Evolutionary conservation across 306 rosid genomes (phyloP).

Genomic region (Neltuma alba): DNA sequence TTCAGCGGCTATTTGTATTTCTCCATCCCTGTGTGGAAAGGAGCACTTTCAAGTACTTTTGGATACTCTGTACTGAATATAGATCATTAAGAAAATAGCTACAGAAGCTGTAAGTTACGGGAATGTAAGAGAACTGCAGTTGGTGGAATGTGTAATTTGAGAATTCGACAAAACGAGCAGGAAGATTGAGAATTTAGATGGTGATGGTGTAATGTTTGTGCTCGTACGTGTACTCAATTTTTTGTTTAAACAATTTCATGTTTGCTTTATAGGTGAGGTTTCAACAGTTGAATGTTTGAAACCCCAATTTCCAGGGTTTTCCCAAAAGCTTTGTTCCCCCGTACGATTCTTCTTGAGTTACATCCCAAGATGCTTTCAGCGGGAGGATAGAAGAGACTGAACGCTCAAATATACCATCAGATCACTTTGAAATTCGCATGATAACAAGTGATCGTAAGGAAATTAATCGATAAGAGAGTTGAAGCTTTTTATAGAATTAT

Average conservation of each 20-base stretch:
- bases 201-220: neutral
- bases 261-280: neutral
- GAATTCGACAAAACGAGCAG: neutral
- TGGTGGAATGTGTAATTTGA: neutral
- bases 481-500: too few species aligned
- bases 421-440: neutral
- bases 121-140: neutral
- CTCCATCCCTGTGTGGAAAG: neutral
- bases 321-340: neutral
- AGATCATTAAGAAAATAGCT: neutral
- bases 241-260: neutral
- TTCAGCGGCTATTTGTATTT: constrained; percentile 5
- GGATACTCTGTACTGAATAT: neutral
- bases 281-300: neutral
- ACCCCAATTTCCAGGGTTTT: neutral
- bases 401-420: neutral
- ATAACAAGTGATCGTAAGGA: too few species aligned
- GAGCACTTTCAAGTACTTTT: neutral
- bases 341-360: neutral
- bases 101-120: neutral
- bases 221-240: neutral
- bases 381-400: neutral
- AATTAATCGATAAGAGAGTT: too few species aligned
- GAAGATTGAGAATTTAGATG: neutral
- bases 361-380: neutral